phyloP scores from a whole-genome alignment of 1,284 basidiomycete genomes.

The Heliocybe sulcata region DNA sequence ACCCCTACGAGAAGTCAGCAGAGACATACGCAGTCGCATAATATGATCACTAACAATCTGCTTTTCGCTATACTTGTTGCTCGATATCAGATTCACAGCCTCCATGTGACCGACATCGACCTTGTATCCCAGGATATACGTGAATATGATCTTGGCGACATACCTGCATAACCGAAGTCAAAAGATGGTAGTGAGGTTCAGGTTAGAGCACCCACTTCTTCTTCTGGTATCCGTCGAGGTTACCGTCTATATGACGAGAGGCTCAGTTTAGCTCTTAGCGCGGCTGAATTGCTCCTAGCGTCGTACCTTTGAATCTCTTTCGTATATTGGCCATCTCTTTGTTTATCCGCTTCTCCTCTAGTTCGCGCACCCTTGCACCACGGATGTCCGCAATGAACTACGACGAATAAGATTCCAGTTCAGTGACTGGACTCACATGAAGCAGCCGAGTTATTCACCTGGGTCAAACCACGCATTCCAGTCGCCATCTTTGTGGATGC shows the following conservation, averaged over 20 bases:
- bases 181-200: constrained; percentile 1
- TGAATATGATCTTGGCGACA: constrained; percentile 96
- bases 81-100: constrained; percentile 96
- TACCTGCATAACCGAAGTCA: constrained; percentile 44
- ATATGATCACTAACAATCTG: constrained; percentile 74
- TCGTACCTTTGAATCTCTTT: constrained; percentile 92
- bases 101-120: constrained; percentile 99
- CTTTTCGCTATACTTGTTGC: constrained; percentile 96
- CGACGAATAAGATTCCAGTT: constrained; percentile 6
- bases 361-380: constrained; percentile 81
- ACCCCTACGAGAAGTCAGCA: constrained; percentile 55
- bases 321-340: constrained; percentile 99
- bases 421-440: background rate
- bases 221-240: constrained; percentile 97
- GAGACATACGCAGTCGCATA: background rate
- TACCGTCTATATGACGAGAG: constrained; percentile 62
- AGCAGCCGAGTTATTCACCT: constrained; percentile 42
- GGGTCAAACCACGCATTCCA: constrained; percentile 85
- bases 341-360: constrained; percentile 97
- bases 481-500: constrained; percentile 58
- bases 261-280: constrained; percentile 1
- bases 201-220: constrained; percentile 72
- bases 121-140: constrained; percentile 97
- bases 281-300: background rate
- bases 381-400: constrained; percentile 99